Evolutionary conservation across 2,329 filamentous ascomycete genomes (phyloP), one percentile per base, ranked within the genome.

Genomic region (Zasmidium cellare): DNA sequence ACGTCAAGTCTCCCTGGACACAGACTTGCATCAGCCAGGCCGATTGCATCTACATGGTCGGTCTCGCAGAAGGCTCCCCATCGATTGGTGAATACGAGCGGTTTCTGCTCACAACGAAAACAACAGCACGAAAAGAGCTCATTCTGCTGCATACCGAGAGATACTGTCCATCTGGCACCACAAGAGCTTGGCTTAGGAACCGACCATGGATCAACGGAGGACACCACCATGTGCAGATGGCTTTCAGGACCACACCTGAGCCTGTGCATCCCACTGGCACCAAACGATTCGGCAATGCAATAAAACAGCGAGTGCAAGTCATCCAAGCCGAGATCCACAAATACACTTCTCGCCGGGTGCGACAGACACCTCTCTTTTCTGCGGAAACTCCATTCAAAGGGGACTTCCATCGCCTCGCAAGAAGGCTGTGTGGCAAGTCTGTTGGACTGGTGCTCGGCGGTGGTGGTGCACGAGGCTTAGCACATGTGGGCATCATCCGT

Each of bases 201-300:
- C 88, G 94, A 1, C 87, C 96, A 61, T 99, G 94, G 94, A 94
- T 99, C 74, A 99, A 97, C 65, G 94, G 94, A 16, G 93, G 93
- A 3, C 96, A 99, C 72, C 94, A 96, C 70, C 94, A 99, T 67
- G 90, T 99, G 12, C 94, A 99, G 69, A 97, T 99, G 94, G 83
- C 89, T 0, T 93, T 94, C 73, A 85, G 88, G 41, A 82, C 87
- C 2, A 88, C 89, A 47, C 79, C 87, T 1, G 87, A 96, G 63
- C 90, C 92, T 2, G 85, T 89, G 0, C 88, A 94, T 67, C 84
- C 88, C 67, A 84, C 88, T 19, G 87, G 87, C 14, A 83, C 85
- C 1, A 91, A 91, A 66, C 88, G 89, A 52, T 88, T 96, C 16
- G 92, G 93, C 0, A 89, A 89, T 3, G 91, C 88, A 0, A 78